phyloP scores from a whole-genome alignment of 176 grass and related monocot species.

The Oropetium thomaeum region DNA sequence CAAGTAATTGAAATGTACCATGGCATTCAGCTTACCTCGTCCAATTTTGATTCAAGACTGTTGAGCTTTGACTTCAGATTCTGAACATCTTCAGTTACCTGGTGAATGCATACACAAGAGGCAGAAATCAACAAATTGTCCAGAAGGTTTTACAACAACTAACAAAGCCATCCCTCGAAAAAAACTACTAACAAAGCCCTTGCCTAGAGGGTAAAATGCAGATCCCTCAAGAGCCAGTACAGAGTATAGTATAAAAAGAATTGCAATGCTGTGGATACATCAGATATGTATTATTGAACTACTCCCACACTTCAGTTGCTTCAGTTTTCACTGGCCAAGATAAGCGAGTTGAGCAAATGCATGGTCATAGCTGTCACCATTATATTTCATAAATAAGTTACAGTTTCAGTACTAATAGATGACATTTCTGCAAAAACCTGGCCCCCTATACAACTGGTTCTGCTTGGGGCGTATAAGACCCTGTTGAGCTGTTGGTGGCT shows the following conservation, averaged over 20 bases:
- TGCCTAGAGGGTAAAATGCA: not conserved
- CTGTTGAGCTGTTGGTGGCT: not conserved
- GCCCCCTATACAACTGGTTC: slow-evolving; percentile 3
- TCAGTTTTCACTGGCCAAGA: not conserved
- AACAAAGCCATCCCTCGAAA: too few relatives aligned
- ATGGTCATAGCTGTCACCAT: not conserved
- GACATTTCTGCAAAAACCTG: slow-evolving; percentile 1
- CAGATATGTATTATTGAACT: not conserved
- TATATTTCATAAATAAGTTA: not conserved
- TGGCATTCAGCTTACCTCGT: slow-evolving; percentile 56
- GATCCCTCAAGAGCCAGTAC: not conserved
- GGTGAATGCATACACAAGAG: slow-evolving; percentile 38
- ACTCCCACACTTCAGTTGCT: not conserved
- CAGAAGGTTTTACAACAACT: not conserved
- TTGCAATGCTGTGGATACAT: not conserved
- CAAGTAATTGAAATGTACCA: slow-evolving; percentile 16
- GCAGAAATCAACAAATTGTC: slow-evolving; percentile 7
- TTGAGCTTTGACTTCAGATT: slow-evolving; percentile 86
- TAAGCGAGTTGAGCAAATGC: slow-evolving; percentile 11
- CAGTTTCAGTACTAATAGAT: not conserved
- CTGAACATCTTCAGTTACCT: slow-evolving; percentile 88
- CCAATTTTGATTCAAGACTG: slow-evolving; percentile 79
- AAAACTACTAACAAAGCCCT: not conserved
- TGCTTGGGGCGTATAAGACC: not conserved
- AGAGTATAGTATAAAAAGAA: not conserved